Base-by-base conservation (phyloP, 768 basidiomycete genomes). In the Collybia mongolica region DNA sequence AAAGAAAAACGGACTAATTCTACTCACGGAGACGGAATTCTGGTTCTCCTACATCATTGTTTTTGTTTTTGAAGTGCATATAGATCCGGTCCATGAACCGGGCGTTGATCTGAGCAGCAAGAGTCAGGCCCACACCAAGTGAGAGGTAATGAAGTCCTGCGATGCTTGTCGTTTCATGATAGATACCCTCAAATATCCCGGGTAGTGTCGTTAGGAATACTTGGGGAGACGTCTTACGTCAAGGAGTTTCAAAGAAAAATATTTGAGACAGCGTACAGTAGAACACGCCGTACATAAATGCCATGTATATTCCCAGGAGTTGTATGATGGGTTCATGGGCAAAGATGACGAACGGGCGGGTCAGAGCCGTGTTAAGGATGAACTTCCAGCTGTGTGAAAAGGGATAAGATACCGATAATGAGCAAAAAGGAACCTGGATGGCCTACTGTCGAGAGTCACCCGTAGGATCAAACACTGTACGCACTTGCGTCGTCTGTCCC, bases 81-180 rank as follows among this genome's bases (percentile, higher is more conserved):
- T 86, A 85, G 0, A 83, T 59, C 39, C 59, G 64, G 61, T 90
- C 88, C 63, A 88, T 65, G 6, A 71, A 55, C 6, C 75, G 69
- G 0, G 83, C 84, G 49, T 82, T 85, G 9, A 77, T 12, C 59
- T 82, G 77, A 1, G 83, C 79, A 0, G 79, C 76, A 2, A 68
- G 54, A 0, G 72, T 58, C 14, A 89, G 67, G 2, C 89, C 89
- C 1, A 86, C 17, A 0, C 88, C 88, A 5, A 91, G 73, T 0
- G 88, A 78, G 49, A 91, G 70, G 55, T 90, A 93, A 57, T 90
- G 73, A 24, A 90, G 63, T 0, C 87, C 84, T 0, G 80, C 73
- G 43, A 85, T 82, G 4, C 87, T 84, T 8, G 76, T 64, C 0
- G 60, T 52, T 60, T 88, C 66, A 32, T 74, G 65, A 58, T 91